Percentiles rank a stretch among this genome's conserved stretches.
These are phyloP conservation scores for Kuraishia molischiana DNA, from an alignment of 805 yeast species.

Conservation along the genomic window DNA sequence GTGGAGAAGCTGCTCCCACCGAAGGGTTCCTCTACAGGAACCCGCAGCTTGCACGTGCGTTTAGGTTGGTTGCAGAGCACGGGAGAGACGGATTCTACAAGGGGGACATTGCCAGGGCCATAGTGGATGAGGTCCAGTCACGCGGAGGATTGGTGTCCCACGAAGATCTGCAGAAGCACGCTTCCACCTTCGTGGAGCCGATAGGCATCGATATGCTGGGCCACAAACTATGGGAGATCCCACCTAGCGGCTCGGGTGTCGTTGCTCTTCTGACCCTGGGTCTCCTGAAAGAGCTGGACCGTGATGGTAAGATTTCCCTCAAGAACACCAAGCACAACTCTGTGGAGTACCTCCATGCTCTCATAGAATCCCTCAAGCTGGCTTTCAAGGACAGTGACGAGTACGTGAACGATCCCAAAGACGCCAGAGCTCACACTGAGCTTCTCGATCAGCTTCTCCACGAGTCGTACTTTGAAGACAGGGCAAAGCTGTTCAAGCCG, in stretches of 20 bases:
- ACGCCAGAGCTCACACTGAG: slow-evolving; percentile 13
- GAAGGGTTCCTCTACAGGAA: slow-evolving; percentile 53
- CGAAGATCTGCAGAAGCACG: slow-evolving; percentile 49
- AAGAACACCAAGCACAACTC: slow-evolving; percentile 49
- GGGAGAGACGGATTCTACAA: slow-evolving; percentile 64
- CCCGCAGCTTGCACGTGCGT: slow-evolving; percentile 39
- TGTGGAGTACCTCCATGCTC: slow-evolving; percentile 53
- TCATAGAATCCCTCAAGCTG: slow-evolving; percentile 64
- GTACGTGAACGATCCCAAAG: slow-evolving; percentile 54
- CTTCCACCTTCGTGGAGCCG: slow-evolving; percentile 58
- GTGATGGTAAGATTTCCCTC: slow-evolving; percentile 31
- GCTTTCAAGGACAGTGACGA: slow-evolving; percentile 71
- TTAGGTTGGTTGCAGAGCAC: slow-evolving; percentile 36
- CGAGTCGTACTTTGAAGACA: slow-evolving; percentile 35
- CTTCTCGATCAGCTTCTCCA: slow-evolving; percentile 31
- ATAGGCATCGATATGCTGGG: slow-evolving; percentile 43
- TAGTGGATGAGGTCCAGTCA: slow-evolving; percentile 39
- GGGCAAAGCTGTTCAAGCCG: slow-evolving; percentile 36
- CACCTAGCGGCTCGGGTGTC: slow-evolving; percentile 78
- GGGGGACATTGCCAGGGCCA: slow-evolving; percentile 61
- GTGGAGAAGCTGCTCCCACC: slow-evolving; percentile 34
- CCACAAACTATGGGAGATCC: slow-evolving; percentile 64
- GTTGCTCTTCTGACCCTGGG: slow-evolving; percentile 69
- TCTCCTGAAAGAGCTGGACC: slow-evolving; percentile 45
- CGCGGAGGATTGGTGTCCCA: slow-evolving; percentile 47